phyloP scores from a whole-genome alignment of 306 rosid species.

The Hippophae tibetana region DNA sequence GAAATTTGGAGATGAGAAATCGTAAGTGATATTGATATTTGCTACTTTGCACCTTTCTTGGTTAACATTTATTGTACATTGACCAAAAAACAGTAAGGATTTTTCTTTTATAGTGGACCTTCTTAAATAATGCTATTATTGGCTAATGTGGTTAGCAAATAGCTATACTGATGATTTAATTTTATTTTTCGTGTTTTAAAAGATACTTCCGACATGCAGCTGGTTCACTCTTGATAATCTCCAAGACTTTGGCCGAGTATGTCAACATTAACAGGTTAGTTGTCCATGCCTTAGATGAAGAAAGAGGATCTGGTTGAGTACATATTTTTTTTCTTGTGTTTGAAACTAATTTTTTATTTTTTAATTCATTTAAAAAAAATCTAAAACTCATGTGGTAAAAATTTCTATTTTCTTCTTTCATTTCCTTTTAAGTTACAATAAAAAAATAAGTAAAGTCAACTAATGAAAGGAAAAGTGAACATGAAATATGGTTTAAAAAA shows the following conservation, averaged over 20 bases:
- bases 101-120: background rate
- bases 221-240: slow-evolving; percentile 70
- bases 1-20: slow-evolving; percentile 95
- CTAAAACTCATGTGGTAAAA: too few species aligned
- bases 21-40: slow-evolving; percentile 49
- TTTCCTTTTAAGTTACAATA: too few species aligned
- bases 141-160: too few species aligned
- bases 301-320: slow-evolving; percentile 2
- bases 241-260: slow-evolving; percentile 82
- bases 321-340: background rate
- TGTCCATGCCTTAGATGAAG: slow-evolving; percentile 10
- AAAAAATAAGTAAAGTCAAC: too few species aligned
- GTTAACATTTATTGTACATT: too few species aligned
- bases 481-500: too few species aligned
- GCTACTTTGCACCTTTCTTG: too few species aligned
- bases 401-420: too few species aligned
- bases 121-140: background rate
- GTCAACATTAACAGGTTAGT: slow-evolving; percentile 86
- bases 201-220: slow-evolving; percentile 96
- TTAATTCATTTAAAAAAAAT: too few species aligned
- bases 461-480: too few species aligned
- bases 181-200: slow-evolving; percentile 3
- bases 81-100: background rate
- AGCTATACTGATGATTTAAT: background rate
- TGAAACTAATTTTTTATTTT: too few species aligned